These are phyloP conservation scores for Heritiera littoralis DNA, from an alignment of 345 rosid genomes.

Conservation along the genomic window DNA sequence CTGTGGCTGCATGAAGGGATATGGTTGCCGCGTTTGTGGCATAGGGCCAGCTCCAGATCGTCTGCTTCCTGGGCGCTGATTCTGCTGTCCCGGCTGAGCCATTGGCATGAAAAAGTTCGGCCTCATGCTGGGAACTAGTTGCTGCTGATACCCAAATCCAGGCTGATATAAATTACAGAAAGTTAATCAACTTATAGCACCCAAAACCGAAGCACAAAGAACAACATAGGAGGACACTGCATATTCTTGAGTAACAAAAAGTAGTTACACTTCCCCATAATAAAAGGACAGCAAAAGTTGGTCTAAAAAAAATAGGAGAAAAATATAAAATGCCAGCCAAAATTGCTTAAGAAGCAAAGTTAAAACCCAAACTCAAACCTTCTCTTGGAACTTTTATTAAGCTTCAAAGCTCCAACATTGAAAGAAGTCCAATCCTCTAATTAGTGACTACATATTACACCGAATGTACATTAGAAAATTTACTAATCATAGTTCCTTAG, in stretches of 20 bases:
- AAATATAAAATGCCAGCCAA: neutral
- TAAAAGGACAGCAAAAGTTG: neutral
- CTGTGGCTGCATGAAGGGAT: slow-evolving; percentile 86
- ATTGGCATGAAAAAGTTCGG: slow-evolving; percentile 53
- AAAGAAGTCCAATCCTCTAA: neutral
- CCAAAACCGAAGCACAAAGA: neutral
- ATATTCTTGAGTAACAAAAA: neutral
- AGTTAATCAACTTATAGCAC: neutral
- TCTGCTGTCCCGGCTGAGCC: slow-evolving; percentile 91
- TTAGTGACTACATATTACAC: neutral
- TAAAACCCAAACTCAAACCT: neutral
- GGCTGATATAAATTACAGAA: slow-evolving; percentile 43
- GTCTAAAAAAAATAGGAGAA: neutral
- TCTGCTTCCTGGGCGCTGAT: slow-evolving; percentile 84
- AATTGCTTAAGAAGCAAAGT: neutral
- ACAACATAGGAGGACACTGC: neutral
- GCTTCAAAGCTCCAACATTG: neutral
- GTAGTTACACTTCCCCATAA: neutral
- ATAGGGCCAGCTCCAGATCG: slow-evolving; percentile 47
- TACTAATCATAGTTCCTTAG: neutral
- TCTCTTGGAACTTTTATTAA: neutral
- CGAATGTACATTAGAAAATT: neutral
- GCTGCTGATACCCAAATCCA: slow-evolving; percentile 94
- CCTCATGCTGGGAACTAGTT: slow-evolving; percentile 90
- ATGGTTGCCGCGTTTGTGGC: slow-evolving; percentile 78